Base-by-base conservation (phyloP, 768 basidiomycete genomes). In the Serendipita indica region DNA sequence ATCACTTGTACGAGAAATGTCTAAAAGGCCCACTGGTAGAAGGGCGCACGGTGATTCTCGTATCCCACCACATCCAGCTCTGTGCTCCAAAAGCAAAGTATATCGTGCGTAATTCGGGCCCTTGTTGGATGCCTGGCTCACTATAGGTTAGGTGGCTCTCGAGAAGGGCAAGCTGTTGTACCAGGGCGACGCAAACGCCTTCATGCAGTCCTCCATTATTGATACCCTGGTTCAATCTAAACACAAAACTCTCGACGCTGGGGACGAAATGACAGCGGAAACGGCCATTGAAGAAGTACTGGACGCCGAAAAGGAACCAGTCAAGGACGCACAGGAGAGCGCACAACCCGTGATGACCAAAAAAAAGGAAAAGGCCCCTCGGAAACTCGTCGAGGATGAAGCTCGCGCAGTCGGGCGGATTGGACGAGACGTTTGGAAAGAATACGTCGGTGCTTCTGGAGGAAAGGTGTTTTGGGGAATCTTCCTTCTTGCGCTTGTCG, bases 51-150 rank as follows among this genome's bases (percentile, higher is more conserved):
- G 72, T 94, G 52, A 75, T 97, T 43, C 75, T 98, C 22, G 91
- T 96, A 56, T 96, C 93, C 2, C 94, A 99, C 66, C 91, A 94
- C 66, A 86, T 96, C 33, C 86, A 91, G 65, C 76, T 98, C 3
- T 91, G 89, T 65, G 77, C 81, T 2, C 80, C 87, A 1, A 84
- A 80, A 30, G 89, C 93, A 1, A 73, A 71, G 25, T 92, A 89
- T 68, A 76, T 97, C 63, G 86, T 94, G 41, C 2, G 63, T 57
- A 10, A 7, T 10, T 6, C 27, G 18, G 35, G 10, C n/a, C 33
- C 6, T n/a, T 30, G 25, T 32, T 10, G 3, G 16, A 64, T 67
- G 14, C 63, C 70, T 1, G 67, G 68, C 39, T 70, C 69, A 34
- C 64, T 64, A 28, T 10, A 14, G 52, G 62, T 20, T 59, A 63